These are phyloP conservation scores for Ophiosphaerella herpotricha DNA, from an alignment of 2,329 filamentous ascomycete genomes.

Conservation along the genomic window DNA sequence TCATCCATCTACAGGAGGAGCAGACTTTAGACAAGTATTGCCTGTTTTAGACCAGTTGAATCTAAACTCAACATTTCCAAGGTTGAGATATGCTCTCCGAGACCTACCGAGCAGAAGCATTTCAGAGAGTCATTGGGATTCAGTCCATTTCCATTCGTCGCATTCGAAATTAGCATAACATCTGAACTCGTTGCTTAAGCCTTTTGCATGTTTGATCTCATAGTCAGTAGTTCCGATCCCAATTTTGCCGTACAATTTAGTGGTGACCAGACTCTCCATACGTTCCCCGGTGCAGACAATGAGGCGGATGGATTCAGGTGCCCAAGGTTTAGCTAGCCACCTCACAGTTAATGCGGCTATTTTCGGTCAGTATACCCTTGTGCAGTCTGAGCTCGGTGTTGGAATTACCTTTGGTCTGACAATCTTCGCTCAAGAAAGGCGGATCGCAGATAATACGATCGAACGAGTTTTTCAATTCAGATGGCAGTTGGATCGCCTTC, in stretches of 20 bases:
- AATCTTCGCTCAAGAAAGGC: conserved; percentile 79
- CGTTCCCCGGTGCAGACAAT: conserved; percentile 79
- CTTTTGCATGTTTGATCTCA: conserved; percentile 70
- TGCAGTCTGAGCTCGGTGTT: background rate
- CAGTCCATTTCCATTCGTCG: conserved; percentile 47
- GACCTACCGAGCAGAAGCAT: background rate
- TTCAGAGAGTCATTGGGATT: conserved; percentile 6
- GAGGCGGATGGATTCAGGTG: conserved; percentile 47
- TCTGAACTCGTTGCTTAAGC: conserved; percentile 78
- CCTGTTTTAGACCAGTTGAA: no score
- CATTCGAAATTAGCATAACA: conserved; percentile 81
- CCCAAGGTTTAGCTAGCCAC: conserved; percentile 67
- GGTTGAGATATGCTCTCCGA: no score
- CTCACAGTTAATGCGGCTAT: conserved; percentile 72
- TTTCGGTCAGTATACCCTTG: conserved; percentile 11
- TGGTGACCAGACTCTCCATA: conserved; percentile 65
- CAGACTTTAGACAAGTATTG: no score
- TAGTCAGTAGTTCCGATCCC: conserved; percentile 70
- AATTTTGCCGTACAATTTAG: conserved; percentile 68
- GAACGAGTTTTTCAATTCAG: conserved; percentile 64
- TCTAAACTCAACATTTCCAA: background rate
- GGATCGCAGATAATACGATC: conserved; percentile 77
- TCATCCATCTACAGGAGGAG: no score
- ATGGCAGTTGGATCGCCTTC: conserved; percentile 68
- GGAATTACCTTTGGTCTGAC: conserved; percentile 71